Evolutionary conservation across 495 filamentous ascomycete species (phyloP).

Genomic region (Zalerion maritima): DNA sequence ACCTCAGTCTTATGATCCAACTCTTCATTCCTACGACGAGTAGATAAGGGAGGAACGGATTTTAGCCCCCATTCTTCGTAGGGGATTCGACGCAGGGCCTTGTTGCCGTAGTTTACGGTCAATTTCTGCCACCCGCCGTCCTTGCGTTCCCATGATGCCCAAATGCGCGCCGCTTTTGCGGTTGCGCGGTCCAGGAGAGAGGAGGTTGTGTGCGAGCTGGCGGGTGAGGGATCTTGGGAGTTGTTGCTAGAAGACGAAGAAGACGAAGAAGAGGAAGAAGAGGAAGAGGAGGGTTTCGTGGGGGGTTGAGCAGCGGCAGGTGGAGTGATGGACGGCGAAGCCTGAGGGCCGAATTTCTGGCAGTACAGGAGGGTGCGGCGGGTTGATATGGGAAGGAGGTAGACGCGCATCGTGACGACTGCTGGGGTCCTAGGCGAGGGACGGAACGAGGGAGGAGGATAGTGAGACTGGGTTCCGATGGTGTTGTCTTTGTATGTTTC

Average conservation of each 20-base stretch:
- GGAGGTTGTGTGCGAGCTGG: constrained; percentile 19
- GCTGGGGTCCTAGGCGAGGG: constrained; percentile 7
- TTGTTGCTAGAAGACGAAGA: constrained; percentile 17
- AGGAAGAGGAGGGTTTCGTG: constrained; percentile 14
- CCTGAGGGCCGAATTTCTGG: constrained; percentile 45
- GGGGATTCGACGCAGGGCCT: constrained; percentile 69
- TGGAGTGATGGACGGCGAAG: constrained; percentile 10
- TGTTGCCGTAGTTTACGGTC: constrained; percentile 75
- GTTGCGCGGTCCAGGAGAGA: constrained; percentile 50
- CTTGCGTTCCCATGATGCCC: constrained; percentile 73
- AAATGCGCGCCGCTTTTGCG: constrained; percentile 53
- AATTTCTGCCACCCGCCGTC: constrained; percentile 76
- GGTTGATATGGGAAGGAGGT: constrained; percentile 88
- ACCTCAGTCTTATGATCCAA: constrained; percentile 49
- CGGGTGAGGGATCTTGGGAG: constrained; percentile 10
- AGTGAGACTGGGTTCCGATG: no score
- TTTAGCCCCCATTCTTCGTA: constrained; percentile 97
- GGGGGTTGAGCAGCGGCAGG: constrained; percentile 7
- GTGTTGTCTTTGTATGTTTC: no score
- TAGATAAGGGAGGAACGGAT: constrained; percentile 73
- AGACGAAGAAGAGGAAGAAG: constrained; percentile 3
- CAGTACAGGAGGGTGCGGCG: constrained; percentile 86
- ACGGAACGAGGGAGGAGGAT: constrained; percentile 2
- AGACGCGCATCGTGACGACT: constrained; percentile 90
- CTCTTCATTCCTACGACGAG: constrained; percentile 46